Evolutionary conservation across 163 green algal species (phyloP), one percentile per base, ranked within the genome.

Genomic region (Scenedesmus sp.): DNA sequence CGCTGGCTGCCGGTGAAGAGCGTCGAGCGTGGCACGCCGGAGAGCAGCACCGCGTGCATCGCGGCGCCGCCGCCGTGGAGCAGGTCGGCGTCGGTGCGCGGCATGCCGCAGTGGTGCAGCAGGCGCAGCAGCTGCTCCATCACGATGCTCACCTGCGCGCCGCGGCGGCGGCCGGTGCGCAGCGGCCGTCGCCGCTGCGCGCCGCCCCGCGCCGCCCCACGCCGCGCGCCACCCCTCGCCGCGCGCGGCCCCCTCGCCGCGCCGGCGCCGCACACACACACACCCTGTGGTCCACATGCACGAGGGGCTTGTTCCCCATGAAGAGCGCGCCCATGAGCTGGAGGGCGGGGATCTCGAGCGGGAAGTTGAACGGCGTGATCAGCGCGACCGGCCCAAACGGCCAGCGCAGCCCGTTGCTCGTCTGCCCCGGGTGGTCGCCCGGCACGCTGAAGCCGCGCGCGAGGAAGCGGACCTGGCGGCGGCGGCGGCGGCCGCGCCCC

Each of bases 321-420:
- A 95, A 99, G 22, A 99, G 91, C 22, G 96, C 95, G 18, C 96
- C 96, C 90, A 96, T 94, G 29, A 97, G 84, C 83, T 98, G 94
- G 45, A 99, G 93, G 22, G 90, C 94, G 0, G 96, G 95, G 83
- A 99, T 99, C 85, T 99, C 96, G 50, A 99, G 87, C 1, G 96
- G 96, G 83, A 99, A 99, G 85, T 99, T 99, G 90, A 99, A 99
- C 53, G 96, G 96, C 4, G 96, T 97, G 88, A 99, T 97, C 26
- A 99, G 71, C 0, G 86, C 89, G 33, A 99, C 96, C 20, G 91
- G 89, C 10, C 96, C 96, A 60, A 93, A 99, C 2, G 96, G 96
- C 94, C 93, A 99, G 20, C 96, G 87, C 70, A 92, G 83, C 39
- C 96, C 95, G n/a, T 82, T 83, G 84, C 88, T 96, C 70, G 83